Percentiles rank a stretch among this genome's conserved stretches.
phyloP scores from a whole-genome alignment of 192 early-diverging fungal species.

The Backusella circina region DNA sequence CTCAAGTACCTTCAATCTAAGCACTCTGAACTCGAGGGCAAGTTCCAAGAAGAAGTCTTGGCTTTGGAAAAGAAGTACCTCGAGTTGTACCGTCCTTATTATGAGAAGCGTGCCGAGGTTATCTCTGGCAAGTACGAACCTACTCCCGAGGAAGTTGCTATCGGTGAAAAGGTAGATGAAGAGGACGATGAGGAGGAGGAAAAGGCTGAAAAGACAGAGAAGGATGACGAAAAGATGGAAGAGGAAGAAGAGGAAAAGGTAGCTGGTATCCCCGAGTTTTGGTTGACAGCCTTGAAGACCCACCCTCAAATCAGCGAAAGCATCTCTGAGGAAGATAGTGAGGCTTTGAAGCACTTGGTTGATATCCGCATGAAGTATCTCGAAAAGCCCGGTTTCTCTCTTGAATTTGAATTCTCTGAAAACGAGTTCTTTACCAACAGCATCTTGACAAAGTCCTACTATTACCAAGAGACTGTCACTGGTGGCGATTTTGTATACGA shows the following conservation, averaged over 20 bases:
- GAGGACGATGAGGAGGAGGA: constrained; percentile 52
- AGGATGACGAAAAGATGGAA: constrained; percentile 43
- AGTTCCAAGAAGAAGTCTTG: constrained; percentile 93
- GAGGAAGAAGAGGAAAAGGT: constrained; percentile 44
- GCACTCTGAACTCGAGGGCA: constrained; percentile 77
- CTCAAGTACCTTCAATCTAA: constrained; percentile 87
- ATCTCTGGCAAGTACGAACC: constrained; percentile 84
- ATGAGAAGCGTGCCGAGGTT: constrained; percentile 81
- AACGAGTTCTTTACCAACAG: constrained; percentile 92
- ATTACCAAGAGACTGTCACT: constrained; percentile 77
- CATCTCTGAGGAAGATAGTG: constrained; percentile 92
- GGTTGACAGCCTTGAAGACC: constrained; percentile 92
- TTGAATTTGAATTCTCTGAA: constrained; percentile 87
- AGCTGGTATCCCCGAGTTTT: constrained; percentile 93
- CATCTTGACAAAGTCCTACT: constrained; percentile 91
- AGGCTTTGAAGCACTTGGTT: constrained; percentile 79
- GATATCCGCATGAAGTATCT: constrained; percentile 89
- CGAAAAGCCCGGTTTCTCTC: constrained; percentile 87
- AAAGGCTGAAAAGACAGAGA: constrained; percentile 29
- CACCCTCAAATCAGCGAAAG: constrained; percentile 73
- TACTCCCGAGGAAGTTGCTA: constrained; percentile 77
- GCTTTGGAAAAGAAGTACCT: constrained; percentile 97
- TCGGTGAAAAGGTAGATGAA: constrained; percentile 60
- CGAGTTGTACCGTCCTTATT: constrained; percentile 80
- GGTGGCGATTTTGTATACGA: constrained; percentile 88